A percentile compares a stretch with the other conserved stretches of the same genome.
These are phyloP conservation scores for Lachancea sp. DNA, from an alignment of 805 yeast genomes.

Conservation along the genomic window DNA sequence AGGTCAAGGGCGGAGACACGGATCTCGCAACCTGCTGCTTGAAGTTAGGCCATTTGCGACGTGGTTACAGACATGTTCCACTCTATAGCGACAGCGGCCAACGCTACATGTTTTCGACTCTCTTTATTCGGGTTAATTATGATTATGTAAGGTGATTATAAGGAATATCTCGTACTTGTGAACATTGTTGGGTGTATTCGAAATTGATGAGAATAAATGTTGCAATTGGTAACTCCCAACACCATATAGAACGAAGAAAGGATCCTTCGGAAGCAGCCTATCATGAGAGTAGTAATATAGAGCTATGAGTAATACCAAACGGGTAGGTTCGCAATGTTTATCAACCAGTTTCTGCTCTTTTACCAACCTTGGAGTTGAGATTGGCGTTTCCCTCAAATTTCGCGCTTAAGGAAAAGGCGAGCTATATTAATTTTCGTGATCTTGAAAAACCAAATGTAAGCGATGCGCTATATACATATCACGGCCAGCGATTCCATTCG, in stretches of 20 bases:
- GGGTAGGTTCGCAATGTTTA: no score
- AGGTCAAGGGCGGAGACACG: slow-evolving; percentile 40
- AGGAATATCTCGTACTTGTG: no score
- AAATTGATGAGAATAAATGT: no score
- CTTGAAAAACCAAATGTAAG: not conserved
- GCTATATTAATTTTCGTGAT: slow-evolving; percentile 2
- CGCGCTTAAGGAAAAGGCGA: not conserved
- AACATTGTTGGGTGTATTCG: no score
- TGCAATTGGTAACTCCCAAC: no score
- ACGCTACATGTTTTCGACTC: slow-evolving; percentile 54
- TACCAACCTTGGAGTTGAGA: not conserved
- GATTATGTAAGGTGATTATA: not conserved
- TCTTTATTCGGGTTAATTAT: slow-evolving; percentile 35
- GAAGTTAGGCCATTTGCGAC: slow-evolving; percentile 55
- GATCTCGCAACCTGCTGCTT: slow-evolving; percentile 55
- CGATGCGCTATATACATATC: not conserved
- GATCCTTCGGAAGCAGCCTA: no score
- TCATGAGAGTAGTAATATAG: no score
- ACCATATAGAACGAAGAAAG: no score
- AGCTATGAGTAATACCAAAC: no score
- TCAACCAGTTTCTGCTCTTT: no score
- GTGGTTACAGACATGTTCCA: slow-evolving; percentile 80
- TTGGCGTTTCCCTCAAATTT: slow-evolving; percentile 2
- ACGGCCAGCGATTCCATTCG: not conserved
- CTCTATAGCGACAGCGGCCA: slow-evolving; percentile 77